These are phyloP conservation scores for Colletotrichum kahawae DNA, from an alignment of 2,329 filamentous ascomycete species.

Conservation along the genomic window DNA sequence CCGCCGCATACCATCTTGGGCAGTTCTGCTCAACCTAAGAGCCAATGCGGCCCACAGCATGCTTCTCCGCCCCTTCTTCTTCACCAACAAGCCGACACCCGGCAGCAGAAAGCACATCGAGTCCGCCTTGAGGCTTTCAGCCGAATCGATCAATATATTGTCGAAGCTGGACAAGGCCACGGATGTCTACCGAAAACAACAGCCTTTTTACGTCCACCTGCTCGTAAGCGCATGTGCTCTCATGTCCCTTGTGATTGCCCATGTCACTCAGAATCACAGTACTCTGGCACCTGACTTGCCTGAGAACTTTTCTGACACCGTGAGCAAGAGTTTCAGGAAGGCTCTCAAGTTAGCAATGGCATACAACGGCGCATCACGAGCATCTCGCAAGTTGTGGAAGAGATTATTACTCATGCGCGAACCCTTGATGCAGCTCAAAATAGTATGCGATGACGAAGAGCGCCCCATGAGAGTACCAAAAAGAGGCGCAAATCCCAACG, in stretches of 20 bases:
- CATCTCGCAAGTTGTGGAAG: background rate
- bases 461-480: background rate
- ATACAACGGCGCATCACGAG: background rate
- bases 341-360: background rate
- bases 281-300: background rate
- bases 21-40: conserved; percentile 7
- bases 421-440: background rate
- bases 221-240: conserved; percentile 11
- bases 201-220: conserved; percentile 11
- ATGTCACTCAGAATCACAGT: background rate
- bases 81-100: background rate
- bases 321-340: background rate
- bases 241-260: conserved; percentile 1
- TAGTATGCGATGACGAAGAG: background rate
- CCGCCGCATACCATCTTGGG: conserved; percentile 7
- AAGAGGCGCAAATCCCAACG: background rate
- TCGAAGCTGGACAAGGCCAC: conserved; percentile 2
- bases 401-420: background rate
- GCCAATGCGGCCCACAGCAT: conserved; percentile 8
- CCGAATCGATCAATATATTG: background rate
- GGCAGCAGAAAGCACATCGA: conserved; percentile 1
- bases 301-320: background rate
- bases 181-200: conserved; percentile 12
- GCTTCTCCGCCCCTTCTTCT: conserved; percentile 15
- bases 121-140: background rate